Conservation (phyloP, 768 basidiomycete genomes). For the Butyriboletus loyo region DNA sequence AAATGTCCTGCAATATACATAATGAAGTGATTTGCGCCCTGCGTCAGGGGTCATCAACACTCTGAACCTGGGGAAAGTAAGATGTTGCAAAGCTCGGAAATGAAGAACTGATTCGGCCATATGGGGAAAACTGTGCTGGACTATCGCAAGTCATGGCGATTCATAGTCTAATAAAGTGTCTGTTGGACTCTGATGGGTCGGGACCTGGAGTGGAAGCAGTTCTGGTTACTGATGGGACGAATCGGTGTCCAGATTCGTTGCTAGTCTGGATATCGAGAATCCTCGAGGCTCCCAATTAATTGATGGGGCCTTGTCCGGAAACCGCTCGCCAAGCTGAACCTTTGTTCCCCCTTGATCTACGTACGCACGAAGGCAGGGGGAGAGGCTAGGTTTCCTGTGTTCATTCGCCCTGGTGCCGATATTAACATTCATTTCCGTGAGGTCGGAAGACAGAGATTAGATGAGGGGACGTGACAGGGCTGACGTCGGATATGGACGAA, state of each 20-base stretch:
- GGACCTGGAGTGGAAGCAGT: background rate
- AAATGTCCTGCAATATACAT: background rate
- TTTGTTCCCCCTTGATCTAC: background rate
- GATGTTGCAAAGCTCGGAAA: background rate
- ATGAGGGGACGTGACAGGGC: background rate
- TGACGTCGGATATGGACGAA: background rate
- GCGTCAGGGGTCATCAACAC: background rate
- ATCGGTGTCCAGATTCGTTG: background rate
- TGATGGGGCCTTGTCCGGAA: background rate
- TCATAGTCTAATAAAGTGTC: background rate
- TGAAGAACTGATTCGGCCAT: background rate
- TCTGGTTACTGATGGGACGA: background rate
- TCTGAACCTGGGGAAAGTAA: background rate
- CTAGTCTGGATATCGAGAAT: background rate
- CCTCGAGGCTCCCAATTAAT: background rate
- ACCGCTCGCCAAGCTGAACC: background rate
- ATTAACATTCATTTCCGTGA: conserved; percentile 3
- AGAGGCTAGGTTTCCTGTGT: background rate
- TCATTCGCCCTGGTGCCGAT: background rate
- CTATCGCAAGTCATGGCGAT: background rate
- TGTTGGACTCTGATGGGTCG: background rate
- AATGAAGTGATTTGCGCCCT: background rate
- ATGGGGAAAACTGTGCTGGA: background rate
- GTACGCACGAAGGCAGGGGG: no score
- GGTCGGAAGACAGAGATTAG: conserved; percentile 1